Evolutionary conservation across 805 yeast genomes (phyloP).

Genomic region (Suhomyces prunicola): DNA sequence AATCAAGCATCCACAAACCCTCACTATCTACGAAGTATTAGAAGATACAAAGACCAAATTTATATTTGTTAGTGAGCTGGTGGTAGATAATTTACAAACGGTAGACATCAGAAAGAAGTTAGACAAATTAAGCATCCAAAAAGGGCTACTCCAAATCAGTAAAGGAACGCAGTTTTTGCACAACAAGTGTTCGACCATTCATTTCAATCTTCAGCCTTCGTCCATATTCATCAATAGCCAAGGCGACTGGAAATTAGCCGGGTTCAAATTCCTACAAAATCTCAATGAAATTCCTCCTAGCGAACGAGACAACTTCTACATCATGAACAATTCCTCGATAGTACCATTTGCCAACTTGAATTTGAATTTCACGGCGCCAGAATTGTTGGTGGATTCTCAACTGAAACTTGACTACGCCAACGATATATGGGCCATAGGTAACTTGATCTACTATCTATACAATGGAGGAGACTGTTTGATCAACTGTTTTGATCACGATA

Average conservation of each 20-base stretch:
- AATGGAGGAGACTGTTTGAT: conserved; percentile 47
- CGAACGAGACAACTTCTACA: conserved; percentile 54
- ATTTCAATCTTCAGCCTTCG: conserved; percentile 73
- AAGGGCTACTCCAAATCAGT: conserved; percentile 77
- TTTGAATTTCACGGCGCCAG: conserved; percentile 81
- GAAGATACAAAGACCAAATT: conserved; percentile 81
- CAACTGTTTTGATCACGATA: conserved; percentile 43
- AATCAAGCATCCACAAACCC: conserved; percentile 83
- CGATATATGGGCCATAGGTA: conserved; percentile 84
- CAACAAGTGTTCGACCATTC: conserved; percentile 67
- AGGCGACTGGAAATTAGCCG: conserved; percentile 93
- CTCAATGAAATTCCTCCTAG: conserved; percentile 47
- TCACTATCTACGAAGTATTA: conserved; percentile 81
- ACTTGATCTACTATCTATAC: conserved; percentile 69
- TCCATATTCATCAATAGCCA: conserved; percentile 74
- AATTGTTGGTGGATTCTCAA: conserved; percentile 58
- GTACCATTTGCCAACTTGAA: conserved; percentile 76
- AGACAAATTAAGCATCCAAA: conserved; percentile 71
- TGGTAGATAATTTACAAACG: conserved; percentile 53
- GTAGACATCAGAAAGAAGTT: conserved; percentile 29
- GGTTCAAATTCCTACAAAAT: conserved; percentile 52
- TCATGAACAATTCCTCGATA: conserved; percentile 72
- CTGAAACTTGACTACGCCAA: conserved; percentile 54
- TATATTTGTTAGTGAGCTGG: conserved; percentile 81
- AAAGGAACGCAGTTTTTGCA: conserved; percentile 84